Evolutionary conservation across 176 grass and related monocot genomes (phyloP), one percentile per base, ranked within the genome.

Genomic region (Poa annua): DNA sequence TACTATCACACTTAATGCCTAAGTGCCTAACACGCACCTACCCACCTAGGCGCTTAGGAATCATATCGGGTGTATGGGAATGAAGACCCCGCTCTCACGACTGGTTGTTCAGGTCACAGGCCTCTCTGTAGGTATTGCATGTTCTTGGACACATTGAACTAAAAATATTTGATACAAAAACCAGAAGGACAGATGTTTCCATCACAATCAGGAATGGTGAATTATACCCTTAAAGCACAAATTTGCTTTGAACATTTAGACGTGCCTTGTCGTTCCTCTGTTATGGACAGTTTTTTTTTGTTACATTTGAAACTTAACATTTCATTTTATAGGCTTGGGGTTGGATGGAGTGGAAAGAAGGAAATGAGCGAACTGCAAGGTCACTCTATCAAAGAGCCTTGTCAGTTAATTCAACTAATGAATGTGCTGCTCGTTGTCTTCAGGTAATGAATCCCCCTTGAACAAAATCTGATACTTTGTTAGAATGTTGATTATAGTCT

Each of bases 341-440:
- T 6, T 98, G 96, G 96, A 95, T 98, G 96, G 96, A 98, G 69
- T 98, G 96, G 96, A 98, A 95, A 88, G 96, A 95, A 89, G 87
- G 92, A 88, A 98, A 98, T 57, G 85, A 84, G 7, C 90, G 81
- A 86, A 91, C 86, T 74, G 96, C 96, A 85, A 91, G 89, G 79
- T 86, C 94, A 74, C 83, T 98, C 68, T 98, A 98, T 80, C 91
- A 88, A 86, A 93, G 88, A 91, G 92, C 93, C 85, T 49, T 98
- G 47, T 88, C 92, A 41, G 87, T 98, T 71, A 94, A 98, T 90
- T 91, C 90, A 69, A 93, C 92, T 3, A 90, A 81, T 91, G 96
- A 95, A 78, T 90, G 90, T 83, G 96, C 96, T 85, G 90, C 96
- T 70, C 92, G 92, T 19, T 98, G 96, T 74, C 88, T 93, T 89